Base-by-base conservation (phyloP, 768 basidiomycete genomes). In the Nevesoporus exiguus region DNA sequence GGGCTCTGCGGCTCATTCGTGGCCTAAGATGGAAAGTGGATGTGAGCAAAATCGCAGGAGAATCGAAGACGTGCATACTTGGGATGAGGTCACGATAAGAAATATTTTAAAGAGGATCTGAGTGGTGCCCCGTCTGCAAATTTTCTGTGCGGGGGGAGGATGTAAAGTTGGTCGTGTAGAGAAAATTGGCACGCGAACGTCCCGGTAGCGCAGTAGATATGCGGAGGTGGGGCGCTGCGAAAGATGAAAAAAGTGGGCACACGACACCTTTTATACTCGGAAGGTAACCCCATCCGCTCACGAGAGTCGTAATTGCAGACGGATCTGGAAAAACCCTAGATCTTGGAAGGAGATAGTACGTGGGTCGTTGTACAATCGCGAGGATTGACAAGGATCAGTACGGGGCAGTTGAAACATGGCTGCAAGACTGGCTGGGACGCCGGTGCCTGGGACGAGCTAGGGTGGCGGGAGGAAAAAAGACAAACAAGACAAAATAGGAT, bases 401-500 rank as follows among this genome's bases (percentile, higher is more conserved):
- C 59, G 59, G 47, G 39, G 24, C 3, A 6, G 42, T 21, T 5
- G 29, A 40, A 54, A 43, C 27, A 29, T 36, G 37, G 30, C 24
- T 40, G 27, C 27, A 29, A 4, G 4, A 29, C 27, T n/a, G n/a
- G n/a, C n/a, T n/a, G 27, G 27, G 27, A 8, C 27, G 27, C 8
- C 27, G 27, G 4, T 29, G 27, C 27, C 5, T 22, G 9, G 6
- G 8, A 22, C 21, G 13, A 24, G 40, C 3, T 6, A 15, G 6
- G 7, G 51, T 63, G 58, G 47, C 54, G 49, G 49, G 41, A 37
- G 6, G 37, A 30, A 47, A 51, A 55, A 49, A 59, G 62, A 69
- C 67, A 69, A 69, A 69, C 61, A 69, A 71, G 59, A 60, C 70
- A 71, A 70, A 69, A 69, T 56, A 69, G 50, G 61, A 37, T 24